These are phyloP conservation scores for Lecanosticta acicola DNA, from an alignment of 2,329 filamentous ascomycete genomes.

Conservation along the genomic window DNA sequence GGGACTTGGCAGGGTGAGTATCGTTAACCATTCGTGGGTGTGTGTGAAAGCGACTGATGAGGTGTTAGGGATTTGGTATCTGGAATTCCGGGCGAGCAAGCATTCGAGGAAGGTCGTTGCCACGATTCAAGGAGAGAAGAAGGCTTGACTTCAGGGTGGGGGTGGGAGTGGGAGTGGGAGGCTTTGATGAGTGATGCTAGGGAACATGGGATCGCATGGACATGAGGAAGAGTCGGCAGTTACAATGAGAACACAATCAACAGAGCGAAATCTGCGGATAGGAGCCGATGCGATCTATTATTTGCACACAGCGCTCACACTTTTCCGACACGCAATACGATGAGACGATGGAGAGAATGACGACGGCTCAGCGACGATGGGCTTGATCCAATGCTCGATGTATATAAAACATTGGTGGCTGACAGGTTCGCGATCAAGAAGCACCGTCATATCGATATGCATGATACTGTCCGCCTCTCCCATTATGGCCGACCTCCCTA, in stretches of 20 bases:
- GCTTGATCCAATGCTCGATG: no score
- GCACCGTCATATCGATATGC: background rate
- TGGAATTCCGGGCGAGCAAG: conserved; percentile 75
- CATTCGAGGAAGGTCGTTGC: conserved; percentile 80
- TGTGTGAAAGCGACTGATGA: background rate
- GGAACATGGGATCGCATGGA: background rate
- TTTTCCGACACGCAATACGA: no score
- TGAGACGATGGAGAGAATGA: no score
- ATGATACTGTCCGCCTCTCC: background rate
- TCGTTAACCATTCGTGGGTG: background rate
- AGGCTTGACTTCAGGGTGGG: conserved; percentile 16
- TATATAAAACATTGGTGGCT: no score
- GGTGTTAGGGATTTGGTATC: conserved; percentile 74
- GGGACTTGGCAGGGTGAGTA: conserved; percentile 63
- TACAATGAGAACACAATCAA: background rate
- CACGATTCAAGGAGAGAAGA: conserved; percentile 84
- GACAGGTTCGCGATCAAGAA: background rate
- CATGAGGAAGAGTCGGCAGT: background rate
- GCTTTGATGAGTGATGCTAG: conserved; percentile 1
- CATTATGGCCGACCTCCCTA: background rate
- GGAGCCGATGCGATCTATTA: no score
- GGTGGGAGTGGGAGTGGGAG: no score
- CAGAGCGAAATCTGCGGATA: no score
- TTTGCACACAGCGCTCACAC: no score
- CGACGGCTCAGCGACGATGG: no score